phyloP scores from a whole-genome alignment of 1,284 basidiomycete species.

The Neonothopanus nambi region DNA sequence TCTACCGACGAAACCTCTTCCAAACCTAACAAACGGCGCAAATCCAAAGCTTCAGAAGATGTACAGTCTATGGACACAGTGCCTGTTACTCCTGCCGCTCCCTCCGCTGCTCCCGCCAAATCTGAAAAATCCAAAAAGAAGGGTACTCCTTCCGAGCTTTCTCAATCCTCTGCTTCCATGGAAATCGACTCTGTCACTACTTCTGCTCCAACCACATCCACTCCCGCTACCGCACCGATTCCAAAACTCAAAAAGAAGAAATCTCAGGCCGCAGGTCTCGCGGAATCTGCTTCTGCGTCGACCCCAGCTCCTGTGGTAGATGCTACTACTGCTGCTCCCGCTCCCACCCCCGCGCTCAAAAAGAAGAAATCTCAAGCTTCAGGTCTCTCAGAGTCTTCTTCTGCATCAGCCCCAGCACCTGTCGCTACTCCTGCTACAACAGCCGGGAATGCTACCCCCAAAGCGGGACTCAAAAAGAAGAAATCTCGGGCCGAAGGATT shows the following conservation, averaged over 20 bases:
- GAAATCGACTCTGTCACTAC: background rate
- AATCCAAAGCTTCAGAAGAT: too few relatives aligned
- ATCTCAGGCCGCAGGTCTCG: background rate
- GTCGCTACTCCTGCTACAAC: conserved; percentile 3
- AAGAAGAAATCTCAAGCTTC: conserved; percentile 6
- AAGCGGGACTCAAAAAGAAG: too few relatives aligned
- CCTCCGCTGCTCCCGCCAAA: conserved; percentile 1
- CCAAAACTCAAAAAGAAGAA: conserved; percentile 11
- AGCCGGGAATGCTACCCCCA: too few relatives aligned
- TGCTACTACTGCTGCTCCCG: conserved; percentile 4
- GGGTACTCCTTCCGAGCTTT: background rate
- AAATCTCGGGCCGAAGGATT: background rate
- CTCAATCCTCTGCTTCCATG: too few relatives aligned
- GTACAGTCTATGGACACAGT: too few relatives aligned
- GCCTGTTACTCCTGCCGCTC: too few relatives aligned
- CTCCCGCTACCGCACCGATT: too few relatives aligned
- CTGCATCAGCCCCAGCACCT: background rate
- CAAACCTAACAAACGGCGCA: too few relatives aligned
- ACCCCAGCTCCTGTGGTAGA: background rate
- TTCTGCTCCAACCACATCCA: background rate
- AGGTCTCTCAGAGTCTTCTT: background rate
- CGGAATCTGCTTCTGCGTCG: background rate
- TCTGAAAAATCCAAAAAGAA: conserved; percentile 6
- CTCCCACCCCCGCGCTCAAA: conserved; percentile 5
- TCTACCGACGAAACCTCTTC: background rate